Evolutionary conservation across 441 rosid genomes (phyloP).

Genomic region (Euphorbia corollata): DNA sequence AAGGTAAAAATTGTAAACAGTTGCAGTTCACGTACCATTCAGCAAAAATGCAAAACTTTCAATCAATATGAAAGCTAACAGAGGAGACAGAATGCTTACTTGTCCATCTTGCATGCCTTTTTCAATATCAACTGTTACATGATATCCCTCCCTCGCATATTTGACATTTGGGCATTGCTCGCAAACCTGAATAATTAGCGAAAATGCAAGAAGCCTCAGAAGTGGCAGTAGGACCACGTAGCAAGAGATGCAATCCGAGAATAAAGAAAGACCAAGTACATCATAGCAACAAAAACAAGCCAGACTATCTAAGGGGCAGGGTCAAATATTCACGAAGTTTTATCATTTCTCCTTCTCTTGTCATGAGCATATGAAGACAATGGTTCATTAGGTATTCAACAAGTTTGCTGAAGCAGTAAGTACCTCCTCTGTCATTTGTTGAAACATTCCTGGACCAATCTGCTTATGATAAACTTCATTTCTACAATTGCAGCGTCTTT

Average conservation of each 20-base stretch:
- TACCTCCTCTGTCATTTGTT: conserved; percentile 98
- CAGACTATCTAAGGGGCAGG: background rate
- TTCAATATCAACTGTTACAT: conserved; percentile 82
- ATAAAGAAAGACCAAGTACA: background rate
- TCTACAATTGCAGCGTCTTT: conserved; percentile 89
- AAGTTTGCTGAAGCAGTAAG: background rate
- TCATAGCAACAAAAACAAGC: background rate
- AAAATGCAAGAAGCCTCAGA: conserved; percentile 11
- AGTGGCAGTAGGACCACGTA: background rate
- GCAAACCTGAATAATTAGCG: conserved; percentile 53
- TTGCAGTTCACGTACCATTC: conserved; percentile 2
- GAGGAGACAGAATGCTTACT: conserved; percentile 37
- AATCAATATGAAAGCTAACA: background rate
- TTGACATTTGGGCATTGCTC: conserved; percentile 89
- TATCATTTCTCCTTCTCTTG: background rate
- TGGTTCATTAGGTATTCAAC: conserved; percentile 5
- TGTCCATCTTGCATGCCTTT: conserved; percentile 98
- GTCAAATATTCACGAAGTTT: background rate
- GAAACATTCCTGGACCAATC: conserved; percentile 99
- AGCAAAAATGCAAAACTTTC: background rate
- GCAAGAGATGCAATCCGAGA: background rate
- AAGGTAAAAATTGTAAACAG: background rate
- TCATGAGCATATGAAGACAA: background rate
- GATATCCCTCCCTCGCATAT: conserved; percentile 73
- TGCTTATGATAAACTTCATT: conserved; percentile 95